phyloP scores from a whole-genome alignment of 768 basidiomycete species.

The Pleurotus cornucopiae region DNA sequence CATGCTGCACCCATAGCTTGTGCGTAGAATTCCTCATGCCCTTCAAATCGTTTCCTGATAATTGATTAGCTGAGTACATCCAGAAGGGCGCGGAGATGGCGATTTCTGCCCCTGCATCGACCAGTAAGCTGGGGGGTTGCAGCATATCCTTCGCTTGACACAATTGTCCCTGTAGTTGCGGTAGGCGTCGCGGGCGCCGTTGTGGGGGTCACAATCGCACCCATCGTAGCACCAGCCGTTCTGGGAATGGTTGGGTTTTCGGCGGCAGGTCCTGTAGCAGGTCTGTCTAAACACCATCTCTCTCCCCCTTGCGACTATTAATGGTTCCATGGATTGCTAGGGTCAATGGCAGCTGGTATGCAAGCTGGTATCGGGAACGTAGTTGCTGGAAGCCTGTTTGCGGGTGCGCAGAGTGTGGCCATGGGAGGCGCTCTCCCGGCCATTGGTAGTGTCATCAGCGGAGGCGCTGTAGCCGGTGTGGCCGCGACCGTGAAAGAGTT shows the following conservation, averaged over 20 bases:
- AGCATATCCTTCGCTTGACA: background rate
- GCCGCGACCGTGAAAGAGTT: background rate
- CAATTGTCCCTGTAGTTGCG: background rate
- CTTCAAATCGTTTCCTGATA: no score
- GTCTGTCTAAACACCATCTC: background rate
- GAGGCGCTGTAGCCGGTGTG: background rate
- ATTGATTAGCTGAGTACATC: no score
- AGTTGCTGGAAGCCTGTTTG: conserved; percentile 7
- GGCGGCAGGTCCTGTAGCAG: conserved; percentile 11
- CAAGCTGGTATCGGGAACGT: conserved; percentile 8
- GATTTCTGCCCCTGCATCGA: background rate
- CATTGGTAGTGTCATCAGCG: conserved; percentile 5
- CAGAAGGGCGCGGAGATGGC: background rate
- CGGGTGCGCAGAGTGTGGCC: conserved; percentile 10
- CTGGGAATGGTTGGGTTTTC: conserved; percentile 8
- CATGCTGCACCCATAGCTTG: no score
- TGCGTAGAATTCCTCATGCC: no score
- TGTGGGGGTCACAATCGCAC: background rate
- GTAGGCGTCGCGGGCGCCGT: background rate
- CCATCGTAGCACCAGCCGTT: background rate
- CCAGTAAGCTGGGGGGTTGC: background rate
- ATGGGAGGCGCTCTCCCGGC: conserved; percentile 11
- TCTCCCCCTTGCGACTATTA: background rate
- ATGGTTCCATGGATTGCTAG: background rate
- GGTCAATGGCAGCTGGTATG: conserved; percentile 9